Percentiles rank a stretch among this genome's conserved stretches.
These are phyloP conservation scores for Viridothelium virens DNA, from an alignment of 495 filamentous ascomycete genomes.

Conservation along the genomic window DNA sequence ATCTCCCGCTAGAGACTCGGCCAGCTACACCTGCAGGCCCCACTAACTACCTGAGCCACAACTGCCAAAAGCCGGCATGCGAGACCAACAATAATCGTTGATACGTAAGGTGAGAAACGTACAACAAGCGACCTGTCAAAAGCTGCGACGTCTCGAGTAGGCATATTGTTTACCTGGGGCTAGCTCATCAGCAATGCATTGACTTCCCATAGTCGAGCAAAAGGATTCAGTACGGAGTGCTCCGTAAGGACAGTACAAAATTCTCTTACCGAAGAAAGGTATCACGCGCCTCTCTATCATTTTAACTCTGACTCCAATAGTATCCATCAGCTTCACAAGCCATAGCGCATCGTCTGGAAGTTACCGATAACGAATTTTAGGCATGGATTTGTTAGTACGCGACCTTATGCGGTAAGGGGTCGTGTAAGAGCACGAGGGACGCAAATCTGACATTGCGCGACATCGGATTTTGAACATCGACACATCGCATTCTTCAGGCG, in stretches of 20 bases:
- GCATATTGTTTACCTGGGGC: too few species aligned
- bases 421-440: neutral
- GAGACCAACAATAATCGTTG: neutral
- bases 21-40: neutral
- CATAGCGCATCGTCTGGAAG: neutral
- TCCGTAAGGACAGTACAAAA: too few species aligned
- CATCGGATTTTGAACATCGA: conserved; percentile 8
- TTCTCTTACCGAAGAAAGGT: too few species aligned
- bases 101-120: too few species aligned
- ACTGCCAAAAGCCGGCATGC: neutral
- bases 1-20: neutral
- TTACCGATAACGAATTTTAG: neutral
- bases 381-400: neutral
- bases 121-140: too few species aligned
- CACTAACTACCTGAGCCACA: neutral
- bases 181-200: too few species aligned
- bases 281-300: neutral
- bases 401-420: neutral
- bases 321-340: neutral
- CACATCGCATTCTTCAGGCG: neutral
- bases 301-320: neutral
- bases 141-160: too few species aligned
- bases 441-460: conserved; percentile 3
- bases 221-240: too few species aligned
- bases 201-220: too few species aligned